Evolutionary conservation across 306 rosid genomes (phyloP).

Genomic region (Pyrus bretschneideri): DNA sequence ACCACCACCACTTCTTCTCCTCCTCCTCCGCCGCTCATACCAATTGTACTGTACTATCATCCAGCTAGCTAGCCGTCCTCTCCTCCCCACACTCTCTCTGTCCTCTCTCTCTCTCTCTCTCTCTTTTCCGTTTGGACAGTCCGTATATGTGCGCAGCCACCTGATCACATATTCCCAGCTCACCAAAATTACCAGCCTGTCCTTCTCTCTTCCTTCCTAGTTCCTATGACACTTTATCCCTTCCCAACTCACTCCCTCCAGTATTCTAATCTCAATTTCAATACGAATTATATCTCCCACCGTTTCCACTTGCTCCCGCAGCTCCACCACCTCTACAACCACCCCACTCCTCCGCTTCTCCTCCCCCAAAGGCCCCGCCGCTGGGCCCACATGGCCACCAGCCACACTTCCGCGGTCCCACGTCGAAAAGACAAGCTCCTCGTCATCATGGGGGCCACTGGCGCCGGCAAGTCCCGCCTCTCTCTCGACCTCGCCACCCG

Average conservation of each 20-base stretch:
- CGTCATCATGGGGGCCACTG: conserved; percentile 80
- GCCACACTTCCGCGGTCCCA: conserved; percentile 11
- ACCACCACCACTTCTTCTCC: not conserved
- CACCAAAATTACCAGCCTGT: conserved; percentile 3
- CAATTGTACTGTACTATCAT: not conserved
- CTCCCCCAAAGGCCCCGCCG: not conserved
- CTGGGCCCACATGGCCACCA: conserved; percentile 45
- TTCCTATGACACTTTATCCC: conserved; percentile 36
- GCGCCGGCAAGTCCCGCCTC: conserved; percentile 74
- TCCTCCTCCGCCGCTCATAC: not conserved
- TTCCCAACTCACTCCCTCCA: conserved; percentile 21
- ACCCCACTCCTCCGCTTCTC: not conserved
- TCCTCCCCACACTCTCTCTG: not conserved
- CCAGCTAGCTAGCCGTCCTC: not conserved
- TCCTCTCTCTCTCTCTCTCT: not conserved
- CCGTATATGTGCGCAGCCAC: conserved; percentile 9
- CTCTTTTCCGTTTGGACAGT: not conserved
- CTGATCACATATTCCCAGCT: conserved; percentile 11
- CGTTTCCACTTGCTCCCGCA: not conserved
- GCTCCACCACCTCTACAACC: not conserved
- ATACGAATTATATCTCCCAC: not conserved
- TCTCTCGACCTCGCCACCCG: conserved; percentile 73
- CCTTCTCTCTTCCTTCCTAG: conserved; percentile 9
- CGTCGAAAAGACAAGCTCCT: conserved; percentile 57
- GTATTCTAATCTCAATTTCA: not conserved